Conservation (phyloP, 768 basidiomycete genomes). For the Ramaria rubella region DNA sequence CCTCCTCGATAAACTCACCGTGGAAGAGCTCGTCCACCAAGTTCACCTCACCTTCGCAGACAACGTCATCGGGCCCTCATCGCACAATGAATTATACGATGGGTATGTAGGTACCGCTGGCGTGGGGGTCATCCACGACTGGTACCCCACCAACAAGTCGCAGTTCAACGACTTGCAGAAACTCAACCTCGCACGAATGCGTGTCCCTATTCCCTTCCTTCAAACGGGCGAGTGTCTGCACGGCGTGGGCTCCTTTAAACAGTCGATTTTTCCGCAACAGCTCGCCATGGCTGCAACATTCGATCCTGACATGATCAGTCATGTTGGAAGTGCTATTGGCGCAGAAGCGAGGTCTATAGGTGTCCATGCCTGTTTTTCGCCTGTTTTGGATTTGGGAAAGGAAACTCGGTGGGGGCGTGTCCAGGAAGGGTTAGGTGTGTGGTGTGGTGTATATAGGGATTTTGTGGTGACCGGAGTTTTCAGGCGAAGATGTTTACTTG, state of each 20-base stretch:
- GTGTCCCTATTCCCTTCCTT: neutral
- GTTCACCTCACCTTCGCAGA: neutral
- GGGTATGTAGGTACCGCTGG: neutral
- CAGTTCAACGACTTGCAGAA: neutral
- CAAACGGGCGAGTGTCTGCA: neutral
- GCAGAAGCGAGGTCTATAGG: neutral
- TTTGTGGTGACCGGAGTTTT: neutral
- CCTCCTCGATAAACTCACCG: neutral
- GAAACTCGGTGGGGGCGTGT: neutral
- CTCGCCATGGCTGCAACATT: neutral
- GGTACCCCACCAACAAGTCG: neutral
- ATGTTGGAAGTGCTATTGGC: neutral
- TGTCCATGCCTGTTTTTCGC: neutral
- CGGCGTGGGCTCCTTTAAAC: neutral
- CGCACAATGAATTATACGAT: neutral
- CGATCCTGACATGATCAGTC: neutral
- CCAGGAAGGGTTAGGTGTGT: neutral
- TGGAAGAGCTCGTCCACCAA: neutral
- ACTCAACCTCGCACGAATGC: neutral
- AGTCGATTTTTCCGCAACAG: neutral
- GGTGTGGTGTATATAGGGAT: neutral
- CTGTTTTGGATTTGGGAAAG: neutral
- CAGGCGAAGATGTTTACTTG: neutral
- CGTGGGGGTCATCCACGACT: neutral
- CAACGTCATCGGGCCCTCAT: neutral